Conservation (phyloP, 768 basidiomycete species). For the Amanita rimosa region DNA sequence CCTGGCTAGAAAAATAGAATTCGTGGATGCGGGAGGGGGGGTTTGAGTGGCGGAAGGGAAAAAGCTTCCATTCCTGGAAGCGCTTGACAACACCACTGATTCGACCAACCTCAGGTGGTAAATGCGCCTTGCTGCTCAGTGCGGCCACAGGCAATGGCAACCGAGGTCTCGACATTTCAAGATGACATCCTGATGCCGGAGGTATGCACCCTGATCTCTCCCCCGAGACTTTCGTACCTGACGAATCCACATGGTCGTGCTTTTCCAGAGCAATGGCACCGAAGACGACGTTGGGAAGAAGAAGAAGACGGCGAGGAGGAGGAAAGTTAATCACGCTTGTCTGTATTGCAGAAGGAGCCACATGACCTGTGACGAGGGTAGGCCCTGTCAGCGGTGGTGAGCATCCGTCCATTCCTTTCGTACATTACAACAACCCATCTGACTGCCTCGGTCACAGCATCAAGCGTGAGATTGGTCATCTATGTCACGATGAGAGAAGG, state of each 20-base stretch:
- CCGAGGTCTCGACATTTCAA: constrained; percentile 1
- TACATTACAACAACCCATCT: constrained; percentile 7
- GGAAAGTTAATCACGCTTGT: constrained; percentile 90
- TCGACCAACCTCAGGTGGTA: background rate
- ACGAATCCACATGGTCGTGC: background rate
- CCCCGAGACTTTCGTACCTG: background rate
- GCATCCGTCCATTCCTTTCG: constrained; percentile 18
- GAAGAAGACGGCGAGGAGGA: constrained; percentile 50
- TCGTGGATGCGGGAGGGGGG: background rate
- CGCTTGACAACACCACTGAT: background rate
- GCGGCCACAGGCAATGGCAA: constrained; percentile 5
- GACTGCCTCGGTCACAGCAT: constrained; percentile 40
- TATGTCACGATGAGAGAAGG: constrained; percentile 82
- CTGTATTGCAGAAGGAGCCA: constrained; percentile 87
- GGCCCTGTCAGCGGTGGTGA: constrained; percentile 90
- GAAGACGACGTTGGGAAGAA: constrained; percentile 30
- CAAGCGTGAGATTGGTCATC: constrained; percentile 91
- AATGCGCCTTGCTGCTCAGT: background rate
- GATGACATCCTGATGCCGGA: background rate
- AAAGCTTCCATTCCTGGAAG: background rate
- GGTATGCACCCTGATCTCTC: background rate
- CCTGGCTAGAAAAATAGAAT: too few relatives aligned
- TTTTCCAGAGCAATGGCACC: constrained; percentile 6
- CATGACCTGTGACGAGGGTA: constrained; percentile 86
- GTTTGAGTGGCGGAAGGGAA: background rate